Conservation (phyloP, 495 filamentous ascomycete genomes). For the Lichina pygmaea region DNA sequence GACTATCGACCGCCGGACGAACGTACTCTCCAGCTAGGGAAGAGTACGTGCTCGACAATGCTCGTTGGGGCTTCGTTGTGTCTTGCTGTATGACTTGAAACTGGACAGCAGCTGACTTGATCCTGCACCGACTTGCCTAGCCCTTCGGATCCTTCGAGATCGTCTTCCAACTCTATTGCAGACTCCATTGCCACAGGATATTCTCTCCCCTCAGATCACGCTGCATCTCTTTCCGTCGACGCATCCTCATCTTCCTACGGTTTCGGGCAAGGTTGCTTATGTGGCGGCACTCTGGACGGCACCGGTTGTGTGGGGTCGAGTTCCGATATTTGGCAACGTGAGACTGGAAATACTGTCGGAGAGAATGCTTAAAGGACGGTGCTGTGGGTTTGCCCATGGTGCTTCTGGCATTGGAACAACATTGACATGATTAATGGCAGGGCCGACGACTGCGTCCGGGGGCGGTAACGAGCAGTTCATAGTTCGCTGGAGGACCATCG, state of each 20-base stretch:
- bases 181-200: slow-evolving; percentile 54
- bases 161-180: slow-evolving; percentile 68
- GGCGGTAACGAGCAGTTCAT: slow-evolving; percentile 48
- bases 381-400: background rate
- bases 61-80: background rate
- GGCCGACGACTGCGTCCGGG: slow-evolving; percentile 7
- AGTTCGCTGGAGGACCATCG: slow-evolving; percentile 57
- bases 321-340: slow-evolving; percentile 74
- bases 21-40: slow-evolving; percentile 68
- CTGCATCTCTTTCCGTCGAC: slow-evolving; percentile 91
- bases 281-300: slow-evolving; percentile 84
- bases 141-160: slow-evolving; percentile 62
- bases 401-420: too few species aligned
- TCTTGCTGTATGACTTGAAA: background rate
- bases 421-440: background rate
- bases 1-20: slow-evolving; percentile 35
- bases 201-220: slow-evolving; percentile 73
- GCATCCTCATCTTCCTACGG: slow-evolving; percentile 79
- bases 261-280: slow-evolving; percentile 72
- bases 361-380: slow-evolving; percentile 37
- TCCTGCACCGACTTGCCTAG: slow-evolving; percentile 15
- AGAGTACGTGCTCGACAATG: slow-evolving; percentile 27
- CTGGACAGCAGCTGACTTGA: background rate
- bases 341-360: slow-evolving; percentile 66
- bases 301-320: slow-evolving; percentile 78